A percentile compares a stretch with the other conserved stretches of the same genome.
Evolutionary conservation across 306 rosid species (phyloP).

Genomic region (Medicago ruthenica): DNA sequence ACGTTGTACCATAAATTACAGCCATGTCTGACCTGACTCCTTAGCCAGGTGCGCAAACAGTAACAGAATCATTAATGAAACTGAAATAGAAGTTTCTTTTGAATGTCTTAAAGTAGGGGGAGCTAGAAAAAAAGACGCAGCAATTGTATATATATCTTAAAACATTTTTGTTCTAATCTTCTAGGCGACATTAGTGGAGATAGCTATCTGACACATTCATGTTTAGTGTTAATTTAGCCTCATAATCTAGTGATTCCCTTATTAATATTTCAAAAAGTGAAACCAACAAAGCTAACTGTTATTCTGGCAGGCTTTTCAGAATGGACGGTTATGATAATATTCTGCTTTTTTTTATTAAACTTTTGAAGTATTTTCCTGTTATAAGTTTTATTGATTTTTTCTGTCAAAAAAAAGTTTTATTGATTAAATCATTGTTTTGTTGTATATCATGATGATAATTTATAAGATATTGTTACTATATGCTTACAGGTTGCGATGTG

Average conservation of each 20-base stretch:
- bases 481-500: slow-evolving; percentile 79
- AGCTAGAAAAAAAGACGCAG: background rate
- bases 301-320: slow-evolving; percentile 30
- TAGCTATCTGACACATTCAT: slow-evolving; percentile 18
- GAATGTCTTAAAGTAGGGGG: background rate
- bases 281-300: slow-evolving; percentile 13
- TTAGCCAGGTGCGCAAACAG: background rate
- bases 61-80: slow-evolving; percentile 4
- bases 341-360: background rate
- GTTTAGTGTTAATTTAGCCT: slow-evolving; percentile 15
- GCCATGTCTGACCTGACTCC: background rate
- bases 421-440: background rate
- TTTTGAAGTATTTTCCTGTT: slow-evolving; percentile 7
- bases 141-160: no score
- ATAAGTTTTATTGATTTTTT: background rate
- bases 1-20: slow-evolving; percentile 20
- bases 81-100: slow-evolving; percentile 9
- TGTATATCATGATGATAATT: slow-evolving; percentile 32
- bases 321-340: slow-evolving; percentile 2
- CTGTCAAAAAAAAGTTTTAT: no score
- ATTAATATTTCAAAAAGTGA: background rate
- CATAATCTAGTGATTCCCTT: background rate
- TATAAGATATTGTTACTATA: slow-evolving; percentile 17
- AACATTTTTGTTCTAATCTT: slow-evolving; percentile 27
- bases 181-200: background rate